Evolutionary conservation across 192 early-diverging fungal genomes (phyloP), one percentile per base, ranked within the genome.

Genomic region (Umbelopsis ramanniana): DNA sequence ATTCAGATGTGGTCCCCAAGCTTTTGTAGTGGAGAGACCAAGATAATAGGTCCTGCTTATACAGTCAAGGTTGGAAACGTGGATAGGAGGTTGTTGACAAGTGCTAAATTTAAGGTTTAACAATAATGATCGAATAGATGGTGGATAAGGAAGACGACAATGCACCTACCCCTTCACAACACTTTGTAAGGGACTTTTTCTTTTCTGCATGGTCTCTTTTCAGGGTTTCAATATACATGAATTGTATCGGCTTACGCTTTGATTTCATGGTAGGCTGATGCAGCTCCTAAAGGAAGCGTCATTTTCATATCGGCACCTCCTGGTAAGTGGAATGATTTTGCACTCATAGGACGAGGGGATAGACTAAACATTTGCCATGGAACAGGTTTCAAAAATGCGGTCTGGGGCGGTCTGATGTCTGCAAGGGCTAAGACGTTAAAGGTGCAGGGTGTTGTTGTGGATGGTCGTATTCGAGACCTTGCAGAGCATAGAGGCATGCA

Each of bases 381-480:
- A 43, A 43, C 48, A 50, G 48, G 70, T 54, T 60, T 73, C 29
- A 79, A 82, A 50, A 86, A 86, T 69, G 87, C 85, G 0, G 84
- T 84, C 35, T 89, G 87, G 87, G 87, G 87, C 12, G 87, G 87
- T 26, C 71, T 89, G 3, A 87, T 89, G 84, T 81, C 83, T 4
- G 86, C 87, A 21, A 69, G 87, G 45, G 87, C 84, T 0, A 82
- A 80, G 45, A 57, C 72, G 37, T 79, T 68, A 60, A 79, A 83
- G 22, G 81, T 75, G 0, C 71, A 79, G n/a, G 87, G 85, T 19
- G 85, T 87, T 11, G 74, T 89, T 3, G 79, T 89, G 19, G 87
- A 89, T 79, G 79, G 79, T 3, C 68, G 79, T 17, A 74, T 89
- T 46, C 77, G 87, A 40, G 87, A 89, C 70, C 70, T 89, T 23